phyloP scores from a whole-genome alignment of 345 rosid genomes.

The Isatis tinctoria region DNA sequence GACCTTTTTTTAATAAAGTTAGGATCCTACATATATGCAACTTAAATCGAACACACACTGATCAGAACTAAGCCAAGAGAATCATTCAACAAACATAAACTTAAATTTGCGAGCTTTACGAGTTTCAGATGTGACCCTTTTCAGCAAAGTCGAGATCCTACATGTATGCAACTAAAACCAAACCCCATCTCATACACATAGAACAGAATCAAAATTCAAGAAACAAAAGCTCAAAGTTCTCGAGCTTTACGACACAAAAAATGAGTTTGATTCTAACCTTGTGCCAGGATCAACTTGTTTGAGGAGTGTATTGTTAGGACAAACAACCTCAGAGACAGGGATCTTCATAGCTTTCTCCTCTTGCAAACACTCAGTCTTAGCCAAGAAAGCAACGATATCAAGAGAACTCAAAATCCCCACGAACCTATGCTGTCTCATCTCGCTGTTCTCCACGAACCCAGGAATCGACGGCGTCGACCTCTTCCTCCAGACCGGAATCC shows the following conservation, averaged over 20 bases:
- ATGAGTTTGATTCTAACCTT: constrained; percentile 40
- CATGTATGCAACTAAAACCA: not conserved
- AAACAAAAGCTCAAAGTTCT: too few relatives aligned
- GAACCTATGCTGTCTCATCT: constrained; percentile 77
- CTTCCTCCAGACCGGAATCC: constrained; percentile 93
- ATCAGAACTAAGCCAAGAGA: not conserved
- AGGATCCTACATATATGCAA: not conserved
- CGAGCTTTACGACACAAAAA: too few relatives aligned
- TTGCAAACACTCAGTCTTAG: constrained; percentile 67
- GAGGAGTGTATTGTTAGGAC: constrained; percentile 53
- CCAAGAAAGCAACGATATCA: constrained; percentile 74
- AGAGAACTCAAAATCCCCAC: constrained; percentile 85
- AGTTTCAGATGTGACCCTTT: not conserved
- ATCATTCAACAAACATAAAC: not conserved
- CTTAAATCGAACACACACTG: not conserved
- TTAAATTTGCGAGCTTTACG: not conserved
- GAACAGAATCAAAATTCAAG: not conserved
- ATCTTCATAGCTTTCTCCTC: constrained; percentile 80
- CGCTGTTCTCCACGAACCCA: constrained; percentile 58
- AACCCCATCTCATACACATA: not conserved
- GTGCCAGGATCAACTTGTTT: constrained; percentile 93
- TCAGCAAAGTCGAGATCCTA: not conserved
- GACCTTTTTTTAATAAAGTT: not conserved
- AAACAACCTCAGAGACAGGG: constrained; percentile 69
- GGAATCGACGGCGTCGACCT: constrained; percentile 30